Evolutionary conservation across 495 filamentous ascomycete genomes (phyloP), one percentile per base, ranked within the genome.

Genomic region (Cryomyces minteri): DNA sequence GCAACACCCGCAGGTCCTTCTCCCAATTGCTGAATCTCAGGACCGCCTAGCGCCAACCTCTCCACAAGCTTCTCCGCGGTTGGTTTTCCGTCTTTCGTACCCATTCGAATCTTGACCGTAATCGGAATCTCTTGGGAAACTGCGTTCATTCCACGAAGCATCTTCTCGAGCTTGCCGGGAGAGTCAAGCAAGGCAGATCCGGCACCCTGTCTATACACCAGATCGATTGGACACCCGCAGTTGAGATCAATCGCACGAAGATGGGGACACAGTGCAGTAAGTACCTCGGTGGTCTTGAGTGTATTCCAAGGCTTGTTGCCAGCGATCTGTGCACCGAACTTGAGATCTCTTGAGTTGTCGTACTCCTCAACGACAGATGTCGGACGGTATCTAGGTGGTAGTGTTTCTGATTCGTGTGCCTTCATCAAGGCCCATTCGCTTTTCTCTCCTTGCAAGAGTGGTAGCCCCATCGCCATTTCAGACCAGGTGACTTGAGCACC

Each of bases 401-500:
- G 58, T 41, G 77, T 67, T 62, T 98, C 90, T 6, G 75, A 77
- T 50, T 82, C 76, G 56, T 96, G 88, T 5, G 83, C 80, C 60
- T 84, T 87, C 72, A 96, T 74, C 51, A 98, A 63, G 12, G 90
- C 86, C 90, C 90, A 98, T 67, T 98, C 90, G 1, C 74, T 68
- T 57, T 87, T 94, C 41, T 79, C 70, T 7, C 90, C 90, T 60
- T 95, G 86, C n/a, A 98, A 69, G 42, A 98, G 62, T 9, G 87
- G 85, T 53, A 93, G 61, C 34, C 85, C 76, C 77, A 96, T 83
- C 4, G 92, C 90, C 90, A 98, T 98, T 57, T 98, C 90, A 0
- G 90, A 96, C 66, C 94, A 96, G 4, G 88, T 98, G 33, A 92
- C 65, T 51, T 94, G 83, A 14, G 90, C 88, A 25, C 90, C 92